Conservation (phyloP, 75 land plant species). For the Pseudotsuga menziesii region DNA sequence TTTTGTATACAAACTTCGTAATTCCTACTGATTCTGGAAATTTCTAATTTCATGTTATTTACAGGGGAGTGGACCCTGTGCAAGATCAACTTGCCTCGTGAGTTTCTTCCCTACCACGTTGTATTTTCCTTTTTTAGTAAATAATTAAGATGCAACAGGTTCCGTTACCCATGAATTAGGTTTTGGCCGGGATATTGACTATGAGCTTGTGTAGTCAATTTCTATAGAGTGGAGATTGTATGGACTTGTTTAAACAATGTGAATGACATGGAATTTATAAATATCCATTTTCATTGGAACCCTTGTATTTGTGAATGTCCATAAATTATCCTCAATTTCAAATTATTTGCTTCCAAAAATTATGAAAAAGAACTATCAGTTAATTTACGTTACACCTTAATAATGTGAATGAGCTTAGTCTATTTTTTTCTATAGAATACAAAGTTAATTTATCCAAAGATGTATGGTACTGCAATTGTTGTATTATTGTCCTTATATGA, state of each 20-base stretch:
- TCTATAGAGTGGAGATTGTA: neutral
- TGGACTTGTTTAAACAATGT: constrained; percentile 2
- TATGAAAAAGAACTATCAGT: neutral
- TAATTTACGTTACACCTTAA: neutral
- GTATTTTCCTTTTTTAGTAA: neutral
- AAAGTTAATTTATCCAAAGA: neutral
- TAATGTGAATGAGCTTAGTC: neutral
- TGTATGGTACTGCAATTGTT: too few relatives aligned
- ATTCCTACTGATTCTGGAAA: neutral
- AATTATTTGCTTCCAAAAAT: neutral
- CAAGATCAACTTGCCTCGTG: constrained; percentile 70
- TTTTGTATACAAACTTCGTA: neutral
- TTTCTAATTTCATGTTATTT: constrained; percentile 10
- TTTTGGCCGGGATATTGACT: neutral
- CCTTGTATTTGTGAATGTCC: neutral
- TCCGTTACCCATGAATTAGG: too few relatives aligned
- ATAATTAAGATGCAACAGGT: neutral
- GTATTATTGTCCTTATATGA: too few relatives aligned
- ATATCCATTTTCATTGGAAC: neutral
- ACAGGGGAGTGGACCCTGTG: constrained; percentile 49
- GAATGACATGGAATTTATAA: neutral
- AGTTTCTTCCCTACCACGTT: constrained; percentile 12
- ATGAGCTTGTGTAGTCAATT: neutral
- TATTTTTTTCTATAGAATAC: neutral
- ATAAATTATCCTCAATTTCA: neutral